phyloP scores from a whole-genome alignment of 2,329 filamentous ascomycete species.

The Fusarium sp. region DNA sequence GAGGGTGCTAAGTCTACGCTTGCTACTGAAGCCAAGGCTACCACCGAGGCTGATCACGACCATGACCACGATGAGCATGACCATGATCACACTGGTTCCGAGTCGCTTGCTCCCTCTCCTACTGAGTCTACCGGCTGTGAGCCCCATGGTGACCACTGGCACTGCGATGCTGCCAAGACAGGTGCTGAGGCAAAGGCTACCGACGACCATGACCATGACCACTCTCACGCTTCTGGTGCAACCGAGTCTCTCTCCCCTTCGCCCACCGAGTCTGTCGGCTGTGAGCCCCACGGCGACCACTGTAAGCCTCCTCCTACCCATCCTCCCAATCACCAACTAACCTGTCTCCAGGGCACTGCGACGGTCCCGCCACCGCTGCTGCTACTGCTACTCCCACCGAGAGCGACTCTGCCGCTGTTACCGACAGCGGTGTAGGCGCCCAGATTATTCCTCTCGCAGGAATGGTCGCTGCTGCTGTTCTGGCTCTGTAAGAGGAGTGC shows the following conservation, averaged over 20 bases:
- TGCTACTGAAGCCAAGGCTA: slow-evolving; percentile 8
- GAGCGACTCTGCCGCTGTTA: slow-evolving; percentile 20
- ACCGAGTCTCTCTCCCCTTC: slow-evolving; percentile 22
- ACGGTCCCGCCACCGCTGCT: slow-evolving; percentile 28
- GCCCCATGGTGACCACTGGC: slow-evolving; percentile 43
- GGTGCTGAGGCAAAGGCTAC: slow-evolving; percentile 23
- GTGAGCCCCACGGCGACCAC: slow-evolving; percentile 44
- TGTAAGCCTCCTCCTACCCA: slow-evolving; percentile 11
- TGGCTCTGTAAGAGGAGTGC: slow-evolving; percentile 31
- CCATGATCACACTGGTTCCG: slow-evolving; percentile 2
- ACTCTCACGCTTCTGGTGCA: slow-evolving; percentile 23
- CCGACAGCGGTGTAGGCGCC: slow-evolving; percentile 27
- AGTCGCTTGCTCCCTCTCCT: slow-evolving; percentile 29
- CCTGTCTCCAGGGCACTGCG: slow-evolving; percentile 39
- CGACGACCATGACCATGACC: slow-evolving; percentile 7
- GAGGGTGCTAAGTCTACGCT: slow-evolving; percentile 32
- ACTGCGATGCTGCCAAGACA: slow-evolving; percentile 42
- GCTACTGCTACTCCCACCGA: slow-evolving; percentile 22
- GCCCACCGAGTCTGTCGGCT: slow-evolving; percentile 44
- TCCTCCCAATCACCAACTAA: too few relatives aligned
- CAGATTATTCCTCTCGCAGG: slow-evolving; percentile 41
- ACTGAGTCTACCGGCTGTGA: slow-evolving; percentile 43
- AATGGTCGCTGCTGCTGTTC: slow-evolving; percentile 39
- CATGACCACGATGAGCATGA: slow-evolving; percentile 13
- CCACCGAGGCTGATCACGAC: slow-evolving; percentile 10